phyloP scores from a whole-genome alignment of 495 filamentous ascomycete genomes.

The Recurvomyces mirabilis region DNA sequence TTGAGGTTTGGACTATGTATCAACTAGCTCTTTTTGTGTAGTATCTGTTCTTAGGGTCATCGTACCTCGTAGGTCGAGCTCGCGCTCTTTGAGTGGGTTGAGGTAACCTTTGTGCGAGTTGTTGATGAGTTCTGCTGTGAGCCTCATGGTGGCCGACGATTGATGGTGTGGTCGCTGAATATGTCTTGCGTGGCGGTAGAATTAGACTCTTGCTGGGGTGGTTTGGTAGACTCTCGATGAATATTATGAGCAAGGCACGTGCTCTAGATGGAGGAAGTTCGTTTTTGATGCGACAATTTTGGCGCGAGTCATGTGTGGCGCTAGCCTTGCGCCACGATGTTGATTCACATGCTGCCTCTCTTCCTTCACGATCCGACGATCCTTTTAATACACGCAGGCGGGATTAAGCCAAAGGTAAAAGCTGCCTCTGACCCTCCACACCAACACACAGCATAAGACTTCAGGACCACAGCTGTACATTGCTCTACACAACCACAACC shows the following conservation, averaged over 20 bases:
- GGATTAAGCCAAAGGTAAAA: too few relatives aligned
- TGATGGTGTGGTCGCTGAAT: background rate
- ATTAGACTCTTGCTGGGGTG: too few relatives aligned
- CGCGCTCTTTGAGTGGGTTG: slow-evolving; percentile 93
- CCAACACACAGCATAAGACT: background rate
- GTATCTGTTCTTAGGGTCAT: slow-evolving; percentile 79
- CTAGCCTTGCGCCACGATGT: too few relatives aligned
- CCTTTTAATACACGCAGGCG: too few relatives aligned
- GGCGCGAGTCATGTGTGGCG: background rate
- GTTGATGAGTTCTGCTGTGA: slow-evolving; percentile 87
- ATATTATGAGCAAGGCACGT: background rate
- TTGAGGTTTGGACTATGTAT: slow-evolving; percentile 58
- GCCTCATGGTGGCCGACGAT: slow-evolving; percentile 52
- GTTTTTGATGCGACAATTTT: background rate
- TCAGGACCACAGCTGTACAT: background rate
- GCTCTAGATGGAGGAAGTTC: background rate
- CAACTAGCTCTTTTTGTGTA: slow-evolving; percentile 73
- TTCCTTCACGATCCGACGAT: too few relatives aligned
- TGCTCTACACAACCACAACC: slow-evolving; percentile 9
- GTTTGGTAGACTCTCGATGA: too few relatives aligned
- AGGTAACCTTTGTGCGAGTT: slow-evolving; percentile 91
- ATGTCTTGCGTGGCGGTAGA: background rate
- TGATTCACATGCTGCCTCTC: too few relatives aligned
- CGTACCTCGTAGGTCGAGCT: slow-evolving; percentile 98
- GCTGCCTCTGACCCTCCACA: too few relatives aligned